Conservation (phyloP, 2,329 filamentous ascomycete genomes). For the Stemphylium vesicarium region DNA sequence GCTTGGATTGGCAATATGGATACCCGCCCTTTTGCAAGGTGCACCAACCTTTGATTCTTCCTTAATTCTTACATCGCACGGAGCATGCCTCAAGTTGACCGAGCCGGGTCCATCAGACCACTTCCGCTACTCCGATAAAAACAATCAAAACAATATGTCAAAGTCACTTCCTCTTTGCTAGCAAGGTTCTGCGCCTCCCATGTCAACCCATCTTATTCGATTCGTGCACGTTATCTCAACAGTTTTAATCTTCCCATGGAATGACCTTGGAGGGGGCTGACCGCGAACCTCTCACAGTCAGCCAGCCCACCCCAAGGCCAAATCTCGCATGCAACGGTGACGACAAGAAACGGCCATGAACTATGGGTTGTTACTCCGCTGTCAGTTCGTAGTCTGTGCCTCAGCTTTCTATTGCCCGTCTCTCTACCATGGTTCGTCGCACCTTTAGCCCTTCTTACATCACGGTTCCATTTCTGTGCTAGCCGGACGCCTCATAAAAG, state of each 20-base stretch:
- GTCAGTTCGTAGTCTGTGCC: constrained; percentile 15
- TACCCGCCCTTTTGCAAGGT: constrained; percentile 42
- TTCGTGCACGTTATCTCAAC: not conserved
- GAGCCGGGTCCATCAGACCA: not conserved
- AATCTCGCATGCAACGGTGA: constrained; percentile 7
- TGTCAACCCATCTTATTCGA: not conserved
- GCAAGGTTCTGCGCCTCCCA: not conserved
- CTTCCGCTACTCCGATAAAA: not conserved
- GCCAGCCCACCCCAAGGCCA: not conserved
- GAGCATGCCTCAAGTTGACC: not conserved
- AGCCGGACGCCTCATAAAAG: not conserved
- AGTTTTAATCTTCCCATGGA: not conserved
- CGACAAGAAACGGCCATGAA: constrained; percentile 14
- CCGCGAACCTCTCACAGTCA: not conserved
- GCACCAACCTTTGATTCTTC: constrained; percentile 27
- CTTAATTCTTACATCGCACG: constrained; percentile 8
- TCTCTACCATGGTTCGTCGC: constrained; percentile 10
- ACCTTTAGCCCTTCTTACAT: not conserved
- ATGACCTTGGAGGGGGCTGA: not conserved
- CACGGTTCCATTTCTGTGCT: not conserved
- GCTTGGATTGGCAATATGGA: constrained; percentile 37
- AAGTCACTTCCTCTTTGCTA: not conserved
- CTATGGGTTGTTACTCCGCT: constrained; percentile 11
- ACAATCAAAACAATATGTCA: constrained; percentile 3
- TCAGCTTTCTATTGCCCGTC: constrained; percentile 4